These are phyloP conservation scores for Trametes coccinea DNA, from an alignment of 768 basidiomycete species.

Conservation along the genomic window DNA sequence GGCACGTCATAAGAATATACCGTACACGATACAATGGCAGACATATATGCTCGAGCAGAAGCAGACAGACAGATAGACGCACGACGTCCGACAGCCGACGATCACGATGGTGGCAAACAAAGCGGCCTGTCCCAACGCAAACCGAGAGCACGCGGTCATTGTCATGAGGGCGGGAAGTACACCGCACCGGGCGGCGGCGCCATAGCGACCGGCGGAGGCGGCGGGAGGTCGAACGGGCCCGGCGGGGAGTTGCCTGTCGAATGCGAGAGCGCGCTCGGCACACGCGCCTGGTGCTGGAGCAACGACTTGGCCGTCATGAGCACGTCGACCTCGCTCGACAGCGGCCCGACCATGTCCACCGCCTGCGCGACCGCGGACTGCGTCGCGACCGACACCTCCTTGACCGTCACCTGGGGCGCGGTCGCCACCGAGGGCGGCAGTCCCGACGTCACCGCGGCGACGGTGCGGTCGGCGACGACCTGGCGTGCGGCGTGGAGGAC, in stretches of 20 bases:
- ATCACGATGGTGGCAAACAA: background rate
- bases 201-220: slow-evolving; percentile 6
- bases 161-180: slow-evolving; percentile 22
- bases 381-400: slow-evolving; percentile 60
- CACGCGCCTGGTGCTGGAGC: slow-evolving; percentile 45
- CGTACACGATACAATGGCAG: background rate
- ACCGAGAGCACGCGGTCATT: background rate
- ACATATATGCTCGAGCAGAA: background rate
- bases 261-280: slow-evolving; percentile 32
- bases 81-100: background rate
- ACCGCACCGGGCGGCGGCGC: slow-evolving; percentile 11
- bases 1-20: slow-evolving; percentile 12
- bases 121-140: background rate
- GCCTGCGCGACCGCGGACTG: slow-evolving; percentile 83
- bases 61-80: slow-evolving; percentile 4
- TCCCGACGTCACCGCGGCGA: slow-evolving; percentile 44
- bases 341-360: slow-evolving; percentile 71
- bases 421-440: slow-evolving; percentile 31
- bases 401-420: slow-evolving; percentile 49
- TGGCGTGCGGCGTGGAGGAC: slow-evolving; percentile 75
- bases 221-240: slow-evolving; percentile 16
- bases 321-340: slow-evolving; percentile 79
- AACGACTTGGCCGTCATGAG: slow-evolving; percentile 66
- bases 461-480: slow-evolving; percentile 53
- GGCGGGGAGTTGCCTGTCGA: slow-evolving; percentile 34